A percentile compares a stretch with the other conserved stretches of the same genome.
Evolutionary conservation across 2,329 filamentous ascomycete genomes (phyloP).

Genomic region (Fusarium haematococcum): DNA sequence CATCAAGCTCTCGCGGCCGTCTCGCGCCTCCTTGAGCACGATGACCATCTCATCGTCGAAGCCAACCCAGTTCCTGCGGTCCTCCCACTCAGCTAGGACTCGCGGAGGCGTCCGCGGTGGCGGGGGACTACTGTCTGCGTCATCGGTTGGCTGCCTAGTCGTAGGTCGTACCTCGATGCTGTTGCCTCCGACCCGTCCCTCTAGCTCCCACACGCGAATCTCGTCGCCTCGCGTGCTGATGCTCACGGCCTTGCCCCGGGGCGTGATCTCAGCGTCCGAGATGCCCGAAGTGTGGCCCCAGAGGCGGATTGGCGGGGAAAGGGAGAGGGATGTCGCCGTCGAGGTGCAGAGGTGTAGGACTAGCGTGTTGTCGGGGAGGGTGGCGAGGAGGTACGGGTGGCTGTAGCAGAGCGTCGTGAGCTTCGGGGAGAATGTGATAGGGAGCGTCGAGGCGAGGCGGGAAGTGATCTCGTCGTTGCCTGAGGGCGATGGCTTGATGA

Average conservation of each 20-base stretch:
- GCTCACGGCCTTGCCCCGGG: slow-evolving; percentile 89
- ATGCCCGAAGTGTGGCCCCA: slow-evolving; percentile 95
- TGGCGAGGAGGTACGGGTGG: slow-evolving; percentile 87
- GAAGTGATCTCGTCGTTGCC: slow-evolving; percentile 51
- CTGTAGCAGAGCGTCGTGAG: slow-evolving; percentile 74
- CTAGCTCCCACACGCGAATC: slow-evolving; percentile 89
- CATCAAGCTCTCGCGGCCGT: slow-evolving; percentile 78
- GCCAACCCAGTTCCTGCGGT: slow-evolving; percentile 75
- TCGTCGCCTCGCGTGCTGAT: slow-evolving; percentile 84
- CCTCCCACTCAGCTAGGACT: slow-evolving; percentile 52
- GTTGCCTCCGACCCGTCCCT: slow-evolving; percentile 71
- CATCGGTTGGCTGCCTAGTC: slow-evolving; percentile 42
- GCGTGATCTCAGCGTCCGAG: slow-evolving; percentile 85
- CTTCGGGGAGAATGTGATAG: slow-evolving; percentile 44
- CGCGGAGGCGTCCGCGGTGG: not conserved
- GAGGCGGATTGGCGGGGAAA: slow-evolving; percentile 80
- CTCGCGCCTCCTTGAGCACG: slow-evolving; percentile 77
- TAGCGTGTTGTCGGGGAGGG: slow-evolving; percentile 88
- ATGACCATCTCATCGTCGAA: slow-evolving; percentile 96
- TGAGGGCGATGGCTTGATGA: slow-evolving; percentile 59
- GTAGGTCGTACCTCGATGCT: slow-evolving; percentile 65
- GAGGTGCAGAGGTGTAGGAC: slow-evolving; percentile 86
- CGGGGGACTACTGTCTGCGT: slow-evolving; percentile 31
- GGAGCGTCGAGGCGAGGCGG: slow-evolving; percentile 52
- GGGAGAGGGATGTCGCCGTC: slow-evolving; percentile 71